These are phyloP conservation scores for Phanerochaete sordida DNA, from an alignment of 768 basidiomycete genomes.

Conservation along the genomic window DNA sequence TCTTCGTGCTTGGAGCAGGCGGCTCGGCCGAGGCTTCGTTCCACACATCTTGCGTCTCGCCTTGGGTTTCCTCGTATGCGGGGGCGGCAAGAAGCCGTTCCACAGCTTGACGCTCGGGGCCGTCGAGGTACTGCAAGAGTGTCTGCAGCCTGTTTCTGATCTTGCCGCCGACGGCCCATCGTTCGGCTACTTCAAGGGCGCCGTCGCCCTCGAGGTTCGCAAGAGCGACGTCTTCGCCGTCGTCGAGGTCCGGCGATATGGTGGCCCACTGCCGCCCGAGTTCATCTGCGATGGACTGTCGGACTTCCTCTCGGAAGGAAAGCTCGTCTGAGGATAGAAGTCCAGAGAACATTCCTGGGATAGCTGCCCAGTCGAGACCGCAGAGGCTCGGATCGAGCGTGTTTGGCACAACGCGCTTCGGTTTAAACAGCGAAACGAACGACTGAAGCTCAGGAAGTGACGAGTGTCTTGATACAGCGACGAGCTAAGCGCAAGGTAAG, in stretches of 20 bases:
- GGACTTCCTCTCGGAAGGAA: slow-evolving; percentile 16
- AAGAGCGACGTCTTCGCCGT: slow-evolving; percentile 47
- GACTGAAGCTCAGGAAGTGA: slow-evolving; percentile 79
- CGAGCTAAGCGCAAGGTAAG: slow-evolving; percentile 46
- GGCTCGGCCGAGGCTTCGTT: neutral
- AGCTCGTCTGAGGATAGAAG: slow-evolving; percentile 40
- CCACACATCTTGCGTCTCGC: neutral
- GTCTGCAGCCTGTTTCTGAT: slow-evolving; percentile 40
- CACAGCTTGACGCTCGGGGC: slow-evolving; percentile 31
- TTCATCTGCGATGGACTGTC: slow-evolving; percentile 7
- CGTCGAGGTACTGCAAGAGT: slow-evolving; percentile 42
- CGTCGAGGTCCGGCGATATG: slow-evolving; percentile 15
- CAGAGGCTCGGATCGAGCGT: slow-evolving; percentile 51
- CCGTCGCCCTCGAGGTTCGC: slow-evolving; percentile 60
- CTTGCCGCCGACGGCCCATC: slow-evolving; percentile 54
- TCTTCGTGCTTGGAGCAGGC: neutral
- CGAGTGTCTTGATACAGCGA: slow-evolving; percentile 85
- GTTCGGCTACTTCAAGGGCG: slow-evolving; percentile 39
- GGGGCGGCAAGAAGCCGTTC: slow-evolving; percentile 25
- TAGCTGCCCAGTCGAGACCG: slow-evolving; percentile 70
- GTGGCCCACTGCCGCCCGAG: slow-evolving; percentile 9
- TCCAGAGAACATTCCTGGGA: slow-evolving; percentile 63
- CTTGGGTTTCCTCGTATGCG: neutral
- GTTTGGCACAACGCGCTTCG: slow-evolving; percentile 75
- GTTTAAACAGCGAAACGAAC: slow-evolving; percentile 81